Evolutionary conservation across 768 basidiomycete genomes (phyloP), one percentile per base, ranked within the genome.

Genomic region (Agaricus sinodeliciosus): DNA sequence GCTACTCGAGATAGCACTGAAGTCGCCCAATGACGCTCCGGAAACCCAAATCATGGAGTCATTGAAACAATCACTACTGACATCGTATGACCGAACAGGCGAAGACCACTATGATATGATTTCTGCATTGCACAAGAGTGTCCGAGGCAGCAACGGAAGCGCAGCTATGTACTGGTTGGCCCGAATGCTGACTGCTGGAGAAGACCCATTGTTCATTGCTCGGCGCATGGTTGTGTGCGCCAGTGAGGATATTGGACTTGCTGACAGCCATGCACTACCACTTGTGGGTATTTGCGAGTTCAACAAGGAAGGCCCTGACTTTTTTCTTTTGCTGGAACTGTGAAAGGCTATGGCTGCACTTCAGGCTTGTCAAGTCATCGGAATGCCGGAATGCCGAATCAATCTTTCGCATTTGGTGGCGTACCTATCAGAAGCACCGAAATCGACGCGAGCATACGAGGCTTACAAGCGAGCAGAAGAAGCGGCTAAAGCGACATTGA

Each of bases 81-180:
- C 79, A 27, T 76, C 84, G 5, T 90, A 87, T 61, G 87, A 92
- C 64, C 78, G 90, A 31, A 77, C 78, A 8, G 88, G 89, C 3
- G 91, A 92, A 57, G 75, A 75, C 54, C 79, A 74, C 54, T 91
- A 90, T 61, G 88, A 91, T 64, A 82, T 87, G 81, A 90, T 90
- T 58, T 86, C 83, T 28, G 90, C 86, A 2, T 69, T 93, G 58
- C 90, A 94, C 69, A 94, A 94, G 66, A 81, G 81, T 54, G 77
- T 93, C 31, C 77, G 91, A 31, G 91, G 89, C 7, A 80, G 82
- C 51, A 81, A 91, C 57, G 81, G 81, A 5, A 75, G 75, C 60
- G 91, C 89, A 0, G 90, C 90, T 5, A 69, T 92, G 72, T 94
- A 93, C 64, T 94, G 90, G 89, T 74, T 94, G 18, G 89, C 90